Evolutionary conservation across 2,329 filamentous ascomycete species (phyloP), one percentile per base, ranked within the genome.

Genomic region (Fusarium sp.): DNA sequence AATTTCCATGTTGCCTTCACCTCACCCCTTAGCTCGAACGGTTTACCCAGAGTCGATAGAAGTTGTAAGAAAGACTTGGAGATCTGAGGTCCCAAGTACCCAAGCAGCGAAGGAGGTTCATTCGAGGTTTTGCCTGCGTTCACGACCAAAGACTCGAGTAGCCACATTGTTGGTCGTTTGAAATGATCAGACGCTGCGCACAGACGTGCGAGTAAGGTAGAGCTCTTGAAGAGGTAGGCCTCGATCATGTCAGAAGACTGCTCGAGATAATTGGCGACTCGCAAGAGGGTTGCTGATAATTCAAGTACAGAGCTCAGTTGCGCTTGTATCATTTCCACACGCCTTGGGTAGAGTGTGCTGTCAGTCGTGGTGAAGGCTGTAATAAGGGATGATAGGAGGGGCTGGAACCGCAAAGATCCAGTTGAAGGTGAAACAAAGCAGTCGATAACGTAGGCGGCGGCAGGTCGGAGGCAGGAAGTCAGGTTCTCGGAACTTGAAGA

Each of bases 91-190:
- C 94, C 94, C 8, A 99, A 84, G 76, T 97, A 94, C 33, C 95
- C 95, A 22, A 99, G 88, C n/a, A 99, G 85, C 8, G 95, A 98
- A n/a, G 94, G 93, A 1, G 95, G 94, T 72, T 98, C 94, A n/a
- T 85, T 86, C 31, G 86, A 81, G 17, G 85, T 82, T 64, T 88
- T 88, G 24, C 90, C 88, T 24, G 92, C 91, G 69, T 87, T 90
- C 43, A 90, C 85, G 28, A 97, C 89, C 18, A 97, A 81, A 13
- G 90, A 88, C 64, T 94, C 90, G 9, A 97, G 82, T 3, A 98
- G 82, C 26, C 86, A 84, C 33, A 95, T 85, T 2, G 92, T 87
- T 3, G 90, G 86, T 15, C 85, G 83, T 72, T 88, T 89, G 78
- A 92, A 94, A 9, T 81, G 79, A 63, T 92, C 88, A 65, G 90